A percentile compares a stretch with the other conserved stretches of the same genome.
Evolutionary conservation across 75 land plant genomes (phyloP).

Genomic region (Isoetes taiwanensis): DNA sequence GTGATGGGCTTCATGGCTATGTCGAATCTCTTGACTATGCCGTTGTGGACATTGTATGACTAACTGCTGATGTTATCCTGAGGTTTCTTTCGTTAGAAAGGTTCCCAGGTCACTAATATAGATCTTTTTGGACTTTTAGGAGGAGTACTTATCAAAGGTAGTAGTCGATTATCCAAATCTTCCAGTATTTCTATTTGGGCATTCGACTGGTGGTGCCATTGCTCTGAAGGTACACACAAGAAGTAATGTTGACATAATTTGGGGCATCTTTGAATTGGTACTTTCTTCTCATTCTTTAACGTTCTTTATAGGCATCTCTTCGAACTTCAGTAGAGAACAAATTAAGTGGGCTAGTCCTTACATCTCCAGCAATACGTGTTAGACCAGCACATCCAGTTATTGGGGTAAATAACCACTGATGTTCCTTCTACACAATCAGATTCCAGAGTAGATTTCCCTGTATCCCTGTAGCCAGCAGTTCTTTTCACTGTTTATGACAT

Average conservation of each 20-base stretch:
- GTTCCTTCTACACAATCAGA: neutral
- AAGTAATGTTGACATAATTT: neutral
- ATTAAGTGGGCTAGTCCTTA: slow-evolving; percentile 63
- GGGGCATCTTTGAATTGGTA: neutral
- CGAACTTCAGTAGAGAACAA: slow-evolving; percentile 37
- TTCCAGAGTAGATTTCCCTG: neutral
- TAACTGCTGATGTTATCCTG: neutral
- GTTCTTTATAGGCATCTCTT: slow-evolving; percentile 46
- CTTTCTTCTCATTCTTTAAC: neutral
- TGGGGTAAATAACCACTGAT: slow-evolving; percentile 37
- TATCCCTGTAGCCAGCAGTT: neutral
- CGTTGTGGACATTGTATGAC: slow-evolving; percentile 71
- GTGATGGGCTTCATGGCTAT: slow-evolving; percentile 96
- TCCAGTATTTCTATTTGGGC: slow-evolving; percentile 88
- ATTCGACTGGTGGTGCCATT: slow-evolving; percentile 94
- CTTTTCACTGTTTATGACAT: neutral
- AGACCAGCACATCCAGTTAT: slow-evolving; percentile 87
- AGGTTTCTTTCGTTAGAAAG: neutral
- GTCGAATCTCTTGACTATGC: slow-evolving; percentile 92
- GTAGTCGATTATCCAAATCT: slow-evolving; percentile 52
- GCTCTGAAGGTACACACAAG: slow-evolving; percentile 58
- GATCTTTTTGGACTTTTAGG: slow-evolving; percentile 14
- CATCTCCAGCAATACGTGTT: slow-evolving; percentile 92
- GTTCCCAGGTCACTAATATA: neutral
- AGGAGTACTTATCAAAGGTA: slow-evolving; percentile 43